Base-by-base conservation (phyloP, 1,139 yeast genomes). In the Hansenula anomala region DNA sequence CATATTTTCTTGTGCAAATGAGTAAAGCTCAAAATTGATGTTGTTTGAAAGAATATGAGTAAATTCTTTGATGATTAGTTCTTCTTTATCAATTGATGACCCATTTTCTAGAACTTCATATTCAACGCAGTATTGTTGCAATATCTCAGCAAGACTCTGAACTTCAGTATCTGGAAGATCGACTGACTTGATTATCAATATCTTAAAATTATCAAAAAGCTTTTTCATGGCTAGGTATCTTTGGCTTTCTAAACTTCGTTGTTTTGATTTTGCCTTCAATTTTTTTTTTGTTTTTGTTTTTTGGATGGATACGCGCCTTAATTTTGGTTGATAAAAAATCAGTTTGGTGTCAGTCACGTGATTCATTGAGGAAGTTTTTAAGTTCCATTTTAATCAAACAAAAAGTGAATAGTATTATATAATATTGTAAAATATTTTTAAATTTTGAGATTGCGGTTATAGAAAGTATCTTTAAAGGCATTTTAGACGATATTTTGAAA, bases 11-110 rank as follows among this genome's bases (percentile, higher is more conserved):
- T 66, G 67, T 2, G 83, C 73, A 14, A 63, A 58, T 6, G 58
- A 56, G 51, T 79, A 82, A 31, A 79, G 79, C 8, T 74, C 71
- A 47, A 83, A 84, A 23, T 74, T 69, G 4, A 67, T 57, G 6
- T 73, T 62, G 26, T 67, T 65, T n/a, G 87, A 63, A 8, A 86
- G 68, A 11, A 86, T 72, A 45, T 80, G 84, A 15, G 79, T 71
- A 47, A 59, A 66, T 36, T 45, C 55, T 29, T 18, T 31, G 24
- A 6, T 41, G 34, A 45, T 43, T 44, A 51, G 41, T 4, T 56
- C 46, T 29, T 54, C 46, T 23, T 45, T 42, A 8, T 45, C 43
- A 6, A 46, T 42, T 5, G 40, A 36, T 25, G 46, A 43, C 9
- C 51, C 45, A 7, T 40, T 39, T 9, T 46, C 43, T 22, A 43